Percentiles rank a stretch among this genome's conserved stretches.
These are phyloP conservation scores for Stephania cephalantha DNA, from an alignment of 164 flowering plant species.

Conservation along the genomic window DNA sequence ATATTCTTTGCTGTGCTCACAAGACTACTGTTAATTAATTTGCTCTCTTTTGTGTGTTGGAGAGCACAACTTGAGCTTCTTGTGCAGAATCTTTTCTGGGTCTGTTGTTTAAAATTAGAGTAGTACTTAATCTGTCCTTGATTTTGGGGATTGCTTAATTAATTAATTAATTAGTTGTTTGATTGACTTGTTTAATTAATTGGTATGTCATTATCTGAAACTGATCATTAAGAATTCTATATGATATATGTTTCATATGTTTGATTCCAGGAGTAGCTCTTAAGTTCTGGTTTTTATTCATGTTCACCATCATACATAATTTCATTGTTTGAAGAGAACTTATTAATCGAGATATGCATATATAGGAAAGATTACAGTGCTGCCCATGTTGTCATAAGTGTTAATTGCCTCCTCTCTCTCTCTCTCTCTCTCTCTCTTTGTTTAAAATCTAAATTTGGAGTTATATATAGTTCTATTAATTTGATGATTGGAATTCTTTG, in stretches of 20 bases:
- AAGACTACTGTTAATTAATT: slow-evolving; percentile 14
- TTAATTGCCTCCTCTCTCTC: not conserved
- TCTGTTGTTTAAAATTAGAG: not conserved
- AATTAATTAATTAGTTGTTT: not conserved
- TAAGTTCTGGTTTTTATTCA: not conserved
- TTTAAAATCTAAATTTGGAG: not conserved
- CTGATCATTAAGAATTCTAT: not conserved
- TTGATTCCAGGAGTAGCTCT: not conserved
- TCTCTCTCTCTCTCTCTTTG: too few relatives aligned
- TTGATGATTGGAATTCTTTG: slow-evolving; percentile 1
- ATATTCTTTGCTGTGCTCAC: slow-evolving; percentile 29
- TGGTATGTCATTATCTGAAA: not conserved
- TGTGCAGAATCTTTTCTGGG: not conserved
- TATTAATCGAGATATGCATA: too few relatives aligned
- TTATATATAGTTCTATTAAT: not conserved
- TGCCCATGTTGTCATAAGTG: not conserved
- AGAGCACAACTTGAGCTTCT: slow-evolving; percentile 3
- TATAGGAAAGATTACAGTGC: not conserved
- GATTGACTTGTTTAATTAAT: too few relatives aligned
- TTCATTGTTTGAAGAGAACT: not conserved
- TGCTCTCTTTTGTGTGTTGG: not conserved
- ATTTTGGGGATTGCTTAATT: not conserved
- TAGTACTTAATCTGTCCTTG: not conserved
- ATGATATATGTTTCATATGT: not conserved
- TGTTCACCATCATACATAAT: not conserved